Evolutionary conservation across 2,329 filamentous ascomycete species (phyloP), one percentile per base, ranked within the genome.

Genomic region (Colletotrichum somersetense): DNA sequence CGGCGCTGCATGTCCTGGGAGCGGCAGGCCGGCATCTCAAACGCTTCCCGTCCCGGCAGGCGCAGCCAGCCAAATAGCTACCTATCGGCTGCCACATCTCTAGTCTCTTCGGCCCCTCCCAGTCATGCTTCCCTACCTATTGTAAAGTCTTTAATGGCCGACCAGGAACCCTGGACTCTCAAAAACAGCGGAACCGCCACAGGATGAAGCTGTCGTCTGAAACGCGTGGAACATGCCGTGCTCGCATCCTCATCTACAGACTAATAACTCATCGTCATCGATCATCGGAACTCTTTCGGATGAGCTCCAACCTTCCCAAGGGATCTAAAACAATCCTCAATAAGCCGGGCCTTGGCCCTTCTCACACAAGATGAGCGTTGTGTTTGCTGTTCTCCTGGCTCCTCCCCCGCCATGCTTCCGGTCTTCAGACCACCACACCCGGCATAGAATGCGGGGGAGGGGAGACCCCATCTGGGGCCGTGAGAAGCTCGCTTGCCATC

Each of bases 81-180:
- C 30, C 30, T 50, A 58, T 59, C 58, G 66, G 63, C 59, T 53
- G 59, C 63, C 66, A 53, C 14, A 33, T 20, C 23, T 52, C 18
- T 23, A 11, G 23, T 35, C 20, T 20, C 53, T 38, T 69, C 65
- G 69, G 69, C 65, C 65, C 69, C 69, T 72, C 69, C 59, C 69
- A 46, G 35, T 46, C 61, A 11, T 63, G 44, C 35, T 55, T 55
- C n/a, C 40, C 57, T 40, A 30, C 4, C 3, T 30, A 42, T 53
- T 42, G 40, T n/a, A 38, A 26, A 18, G 46, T 40, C 46, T 61
- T 35, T 23, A 3, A 18, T 6, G 30, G n/a, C 53, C 53, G 11
- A 20, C 35, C 6, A 10, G 50, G 26, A 20, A 50, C 46, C 40
- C 44, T 20, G 50, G 52, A 46, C 52, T 65, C n/a, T 26, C n/a